Evolutionary conservation across 495 filamentous ascomycete species (phyloP).

Genomic region (Aspergillus asperescens): DNA sequence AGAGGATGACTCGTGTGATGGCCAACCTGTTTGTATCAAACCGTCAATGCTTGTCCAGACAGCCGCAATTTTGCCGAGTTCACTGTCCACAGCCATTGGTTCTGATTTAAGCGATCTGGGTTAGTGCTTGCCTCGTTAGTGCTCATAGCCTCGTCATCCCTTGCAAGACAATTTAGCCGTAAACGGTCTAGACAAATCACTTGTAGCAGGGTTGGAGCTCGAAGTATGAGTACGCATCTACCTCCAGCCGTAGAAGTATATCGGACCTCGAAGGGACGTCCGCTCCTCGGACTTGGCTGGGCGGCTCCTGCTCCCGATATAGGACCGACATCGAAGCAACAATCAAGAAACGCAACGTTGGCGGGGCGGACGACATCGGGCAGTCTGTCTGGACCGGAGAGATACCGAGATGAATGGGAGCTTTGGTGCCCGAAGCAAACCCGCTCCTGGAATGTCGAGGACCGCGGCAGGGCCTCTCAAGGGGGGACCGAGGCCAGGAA

Average conservation of each 20-base stretch:
- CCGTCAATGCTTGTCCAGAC: conserved; percentile 1
- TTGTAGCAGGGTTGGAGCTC: neutral
- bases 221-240: neutral
- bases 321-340: neutral
- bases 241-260: too few species aligned
- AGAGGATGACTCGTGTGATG: conserved; percentile 4
- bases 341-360: neutral
- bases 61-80: neutral
- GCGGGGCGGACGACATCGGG: conserved; percentile 21
- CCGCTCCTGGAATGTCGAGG: too few species aligned
- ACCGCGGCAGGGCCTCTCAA: too few species aligned
- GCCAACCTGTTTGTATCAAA: neutral
- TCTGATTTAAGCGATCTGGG: neutral
- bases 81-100: neutral
- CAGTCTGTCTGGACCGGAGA: conserved; percentile 23
- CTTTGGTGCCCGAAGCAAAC: neutral
- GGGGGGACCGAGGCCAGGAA: too few species aligned
- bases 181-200: neutral
- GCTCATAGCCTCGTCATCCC: too few species aligned
- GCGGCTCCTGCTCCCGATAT: neutral
- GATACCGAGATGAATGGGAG: conserved; percentile 8
- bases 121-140: neutral
- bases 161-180: neutral
- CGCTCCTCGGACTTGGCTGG: conserved; percentile 7
- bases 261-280: neutral